Base-by-base conservation (phyloP, 768 basidiomycete genomes). In the Pulveroboletus sp. region DNA sequence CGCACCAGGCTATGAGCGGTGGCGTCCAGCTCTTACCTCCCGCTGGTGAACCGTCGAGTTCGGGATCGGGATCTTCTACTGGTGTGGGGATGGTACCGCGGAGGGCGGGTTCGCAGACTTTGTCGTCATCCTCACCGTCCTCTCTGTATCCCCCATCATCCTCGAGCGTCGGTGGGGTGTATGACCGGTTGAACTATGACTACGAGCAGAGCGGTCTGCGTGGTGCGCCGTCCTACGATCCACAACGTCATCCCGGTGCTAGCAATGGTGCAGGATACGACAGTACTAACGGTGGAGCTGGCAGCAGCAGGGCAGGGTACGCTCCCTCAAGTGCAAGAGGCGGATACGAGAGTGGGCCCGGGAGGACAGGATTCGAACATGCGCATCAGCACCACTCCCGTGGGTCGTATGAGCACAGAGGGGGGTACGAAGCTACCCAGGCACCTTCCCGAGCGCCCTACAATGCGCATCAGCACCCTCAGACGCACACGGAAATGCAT, bases 331-430 rank as follows among this genome's bases (percentile, higher is more conserved):
- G 29, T 6, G 55, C 44, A 22, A 66, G 66, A 29, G 52, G 34
- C 10, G 41, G 47, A 10, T 64, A 65, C 32, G 57, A 64, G 13
- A 49, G 41, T n/a, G 56, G 43, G 6, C 8, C 49, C 10, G 57
- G 54, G 12, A 50, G 65, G 34, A 37, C 46, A 17, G 39, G 55
- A 4, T 67, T 61, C 38, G 55, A 67, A 14, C 64, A 68, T 26
- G 29, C 36, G 12, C 64, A 56, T n/a, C 64, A 68, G 17, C 64
- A 64, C 9, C 61, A 52, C 11, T 19, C 58, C 6, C 63, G 67
- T 31, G 55, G 47, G 12, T 63, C 63, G 8, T 69, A 67, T 20
- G 61, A 63, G 22, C 53, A 64, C 8, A 55, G 61, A 27, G 44
- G 39, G 8, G 41, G 53, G 19, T 68, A 68, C 51, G 70, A 50